phyloP scores from a whole-genome alignment of 1,284 basidiomycete species.

The Prillingera fragicola region DNA sequence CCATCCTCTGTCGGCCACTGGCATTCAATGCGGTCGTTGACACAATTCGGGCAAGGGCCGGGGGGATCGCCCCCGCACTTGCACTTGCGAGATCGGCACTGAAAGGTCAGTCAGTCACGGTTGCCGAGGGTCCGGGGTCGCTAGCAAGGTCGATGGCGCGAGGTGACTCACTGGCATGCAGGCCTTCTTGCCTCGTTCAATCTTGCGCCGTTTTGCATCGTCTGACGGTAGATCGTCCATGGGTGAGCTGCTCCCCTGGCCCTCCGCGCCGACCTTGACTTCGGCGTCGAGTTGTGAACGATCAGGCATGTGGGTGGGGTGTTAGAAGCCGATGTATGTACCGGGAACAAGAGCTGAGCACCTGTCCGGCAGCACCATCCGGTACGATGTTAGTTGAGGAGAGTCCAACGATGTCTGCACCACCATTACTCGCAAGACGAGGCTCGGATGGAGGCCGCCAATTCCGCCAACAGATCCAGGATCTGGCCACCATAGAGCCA shows the following conservation, averaged over 20 bases:
- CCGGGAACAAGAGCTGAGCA: no score
- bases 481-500: no score
- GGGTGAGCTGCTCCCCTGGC: no score
- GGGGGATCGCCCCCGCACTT: slow-evolving; percentile 25
- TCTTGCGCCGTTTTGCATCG: slow-evolving; percentile 1
- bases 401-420: no score
- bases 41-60: slow-evolving; percentile 24
- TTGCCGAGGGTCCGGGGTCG: not conserved
- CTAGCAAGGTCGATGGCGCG: not conserved
- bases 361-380: no score
- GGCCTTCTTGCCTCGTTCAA: slow-evolving; percentile 8
- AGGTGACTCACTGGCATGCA: slow-evolving; percentile 5
- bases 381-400: no score
- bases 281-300: not conserved
- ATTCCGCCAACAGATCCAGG: no score
- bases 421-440: no score
- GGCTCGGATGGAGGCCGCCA: no score
- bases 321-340: no score
- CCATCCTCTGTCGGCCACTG: slow-evolving; percentile 24
- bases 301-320: no score
- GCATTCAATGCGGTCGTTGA: slow-evolving; percentile 20
- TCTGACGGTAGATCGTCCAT: no score
- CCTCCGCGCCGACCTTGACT: not conserved
- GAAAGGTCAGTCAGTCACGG: not conserved
- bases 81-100: slow-evolving; percentile 28